Conservation (phyloP, 2,329 filamentous ascomycete genomes). For the Microcyclospora pomicola region DNA sequence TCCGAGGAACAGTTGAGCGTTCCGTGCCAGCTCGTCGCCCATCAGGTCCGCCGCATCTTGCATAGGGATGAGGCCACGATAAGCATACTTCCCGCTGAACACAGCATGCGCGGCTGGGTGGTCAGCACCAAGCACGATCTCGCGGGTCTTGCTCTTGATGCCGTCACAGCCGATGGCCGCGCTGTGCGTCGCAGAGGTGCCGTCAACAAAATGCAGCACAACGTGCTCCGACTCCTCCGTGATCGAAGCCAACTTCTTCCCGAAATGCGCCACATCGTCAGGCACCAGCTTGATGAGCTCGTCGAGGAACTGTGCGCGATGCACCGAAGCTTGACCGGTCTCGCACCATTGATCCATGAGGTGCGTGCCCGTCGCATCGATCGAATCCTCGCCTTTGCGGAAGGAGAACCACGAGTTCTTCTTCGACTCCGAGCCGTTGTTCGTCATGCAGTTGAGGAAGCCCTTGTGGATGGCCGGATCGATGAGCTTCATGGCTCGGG, state of each 20-base stretch:
- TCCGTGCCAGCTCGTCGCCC: conserved; percentile 35
- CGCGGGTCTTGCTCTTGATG: conserved; percentile 42
- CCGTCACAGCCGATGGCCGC: conserved; percentile 49
- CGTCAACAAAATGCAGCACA: conserved; percentile 30
- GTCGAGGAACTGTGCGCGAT: conserved; percentile 30
- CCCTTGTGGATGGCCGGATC: conserved; percentile 32
- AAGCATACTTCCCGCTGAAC: conserved; percentile 48
- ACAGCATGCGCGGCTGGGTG: conserved; percentile 32
- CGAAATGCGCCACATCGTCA: conserved; percentile 20
- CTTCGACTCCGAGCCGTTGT: conserved; percentile 25
- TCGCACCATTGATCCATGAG: conserved; percentile 11
- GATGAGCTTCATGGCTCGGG: conserved; percentile 39
- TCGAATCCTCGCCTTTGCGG: conserved; percentile 14
- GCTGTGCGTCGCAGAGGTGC: conserved; percentile 28
- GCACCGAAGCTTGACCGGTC: conserved; percentile 17
- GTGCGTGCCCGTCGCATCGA: conserved; percentile 20
- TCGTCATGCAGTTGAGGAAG: conserved; percentile 30
- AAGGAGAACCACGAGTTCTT: conserved; percentile 30
- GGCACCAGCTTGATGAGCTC: conserved; percentile 29
- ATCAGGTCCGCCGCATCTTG: conserved; percentile 35
- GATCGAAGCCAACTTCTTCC: conserved; percentile 19
- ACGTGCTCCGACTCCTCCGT: conserved; percentile 17
- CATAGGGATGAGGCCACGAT: conserved; percentile 49
- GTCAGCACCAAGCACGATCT: conserved; percentile 37
- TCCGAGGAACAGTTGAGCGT: conserved; percentile 37